phyloP scores from a whole-genome alignment of 352 stramenopile species.

The Plasmopara muralis region DNA sequence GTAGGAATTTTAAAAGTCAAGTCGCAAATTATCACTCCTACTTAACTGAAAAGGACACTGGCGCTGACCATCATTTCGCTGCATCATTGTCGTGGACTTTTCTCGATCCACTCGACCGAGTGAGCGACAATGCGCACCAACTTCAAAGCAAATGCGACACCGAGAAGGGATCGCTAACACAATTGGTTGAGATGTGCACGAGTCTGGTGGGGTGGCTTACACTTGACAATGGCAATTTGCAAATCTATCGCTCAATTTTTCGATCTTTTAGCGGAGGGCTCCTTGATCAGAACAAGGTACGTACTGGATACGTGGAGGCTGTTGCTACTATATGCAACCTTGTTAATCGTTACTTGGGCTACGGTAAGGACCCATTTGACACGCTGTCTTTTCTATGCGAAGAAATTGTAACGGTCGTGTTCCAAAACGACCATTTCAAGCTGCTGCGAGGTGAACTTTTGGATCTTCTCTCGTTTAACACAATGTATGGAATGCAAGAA shows the following conservation, averaged over 20 bases:
- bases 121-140: neutral
- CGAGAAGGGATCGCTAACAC: slow-evolving; percentile 6
- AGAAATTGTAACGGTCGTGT: slow-evolving; percentile 31
- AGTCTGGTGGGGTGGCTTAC: slow-evolving; percentile 26
- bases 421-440: slow-evolving; percentile 29
- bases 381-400: slow-evolving; percentile 24
- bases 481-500: slow-evolving; percentile 31
- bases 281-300: slow-evolving; percentile 27
- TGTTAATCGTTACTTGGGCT: slow-evolving; percentile 20
- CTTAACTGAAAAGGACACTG: neutral
- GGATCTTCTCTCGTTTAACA: slow-evolving; percentile 22
- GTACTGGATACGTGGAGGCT: slow-evolving; percentile 25
- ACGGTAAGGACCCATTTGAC: slow-evolving; percentile 10
- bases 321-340: slow-evolving; percentile 25
- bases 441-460: slow-evolving; percentile 23
- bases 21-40: slow-evolving; percentile 7
- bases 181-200: too few species aligned
- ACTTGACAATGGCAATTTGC: slow-evolving; percentile 24
- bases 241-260: slow-evolving; percentile 23
- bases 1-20: slow-evolving; percentile 19
- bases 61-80: neutral
- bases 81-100: slow-evolving; percentile 22
- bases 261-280: slow-evolving; percentile 17
- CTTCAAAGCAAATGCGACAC: slow-evolving; percentile 1
- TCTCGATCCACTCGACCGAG: slow-evolving; percentile 13